A percentile compares a stretch with the other conserved stretches of the same genome.
Conservation (phyloP, 768 basidiomycete species). For the Mycena vitilis region DNA sequence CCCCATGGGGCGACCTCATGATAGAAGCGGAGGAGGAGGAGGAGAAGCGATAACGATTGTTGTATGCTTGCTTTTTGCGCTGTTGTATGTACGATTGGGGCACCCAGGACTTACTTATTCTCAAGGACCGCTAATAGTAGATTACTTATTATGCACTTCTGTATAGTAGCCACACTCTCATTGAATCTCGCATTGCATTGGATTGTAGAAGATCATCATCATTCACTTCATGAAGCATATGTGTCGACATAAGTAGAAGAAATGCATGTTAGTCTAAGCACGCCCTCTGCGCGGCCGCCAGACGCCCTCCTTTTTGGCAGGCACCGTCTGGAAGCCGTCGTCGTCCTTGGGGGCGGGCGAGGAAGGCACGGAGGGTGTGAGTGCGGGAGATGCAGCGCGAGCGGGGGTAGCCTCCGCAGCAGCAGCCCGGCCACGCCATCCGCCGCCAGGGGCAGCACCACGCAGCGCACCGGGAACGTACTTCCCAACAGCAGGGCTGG, state of each 20-base stretch:
- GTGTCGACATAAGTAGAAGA: slow-evolving; percentile 10
- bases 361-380: slow-evolving; percentile 35
- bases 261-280: slow-evolving; percentile 16
- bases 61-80: slow-evolving; percentile 9
- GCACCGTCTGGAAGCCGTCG: slow-evolving; percentile 80
- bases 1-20: slow-evolving; percentile 38
- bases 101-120: slow-evolving; percentile 1
- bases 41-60: slow-evolving; percentile 24
- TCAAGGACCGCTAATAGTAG: slow-evolving; percentile 32
- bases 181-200: not conserved
- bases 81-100: slow-evolving; percentile 27
- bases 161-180: slow-evolving; percentile 32
- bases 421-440: slow-evolving; percentile 72
- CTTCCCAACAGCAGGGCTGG: slow-evolving; percentile 56
- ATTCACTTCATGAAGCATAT: slow-evolving; percentile 12
- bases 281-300: slow-evolving; percentile 48
- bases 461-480: slow-evolving; percentile 56
- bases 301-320: slow-evolving; percentile 48
- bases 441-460: slow-evolving; percentile 46
- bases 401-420: slow-evolving; percentile 43
- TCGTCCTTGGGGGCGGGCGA: slow-evolving; percentile 58
- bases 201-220: slow-evolving; percentile 3
- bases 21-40: slow-evolving; percentile 37
- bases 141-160: slow-evolving; percentile 28
- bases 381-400: slow-evolving; percentile 48